These are phyloP conservation scores for Venturia carpophila DNA, from an alignment of 2,329 filamentous ascomycete genomes.

Conservation along the genomic window DNA sequence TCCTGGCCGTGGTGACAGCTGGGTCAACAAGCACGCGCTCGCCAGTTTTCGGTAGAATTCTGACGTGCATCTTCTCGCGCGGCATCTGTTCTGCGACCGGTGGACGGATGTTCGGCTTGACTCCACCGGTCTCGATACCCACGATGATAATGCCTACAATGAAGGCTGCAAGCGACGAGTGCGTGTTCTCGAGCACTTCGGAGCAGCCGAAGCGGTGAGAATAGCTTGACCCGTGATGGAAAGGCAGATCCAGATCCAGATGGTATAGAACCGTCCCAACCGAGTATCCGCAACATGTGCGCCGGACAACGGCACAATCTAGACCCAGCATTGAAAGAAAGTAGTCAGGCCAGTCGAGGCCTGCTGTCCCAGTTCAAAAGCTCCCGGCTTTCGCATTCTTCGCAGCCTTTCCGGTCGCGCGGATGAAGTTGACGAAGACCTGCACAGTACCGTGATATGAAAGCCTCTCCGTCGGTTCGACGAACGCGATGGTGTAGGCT, in stretches of 20 bases:
- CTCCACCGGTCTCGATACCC: slow-evolving; percentile 55
- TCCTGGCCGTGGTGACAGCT: slow-evolving; percentile 56
- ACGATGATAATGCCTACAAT: slow-evolving; percentile 53
- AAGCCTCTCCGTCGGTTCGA: slow-evolving; percentile 54
- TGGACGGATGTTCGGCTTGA: slow-evolving; percentile 58
- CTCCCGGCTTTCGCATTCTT: slow-evolving; percentile 38
- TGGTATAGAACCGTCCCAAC: slow-evolving; percentile 54
- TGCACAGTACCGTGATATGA: slow-evolving; percentile 49
- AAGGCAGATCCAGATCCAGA: slow-evolving; percentile 47
- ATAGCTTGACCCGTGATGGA: slow-evolving; percentile 52
- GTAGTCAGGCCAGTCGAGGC: slow-evolving; percentile 45
- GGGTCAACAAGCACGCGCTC: slow-evolving; percentile 60
- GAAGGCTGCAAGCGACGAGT: slow-evolving; percentile 48
- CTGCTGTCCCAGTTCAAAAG: slow-evolving; percentile 48
- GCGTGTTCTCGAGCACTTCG: slow-evolving; percentile 41
- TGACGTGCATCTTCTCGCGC: slow-evolving; percentile 43
- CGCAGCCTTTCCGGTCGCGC: slow-evolving; percentile 26
- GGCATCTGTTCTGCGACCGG: slow-evolving; percentile 57
- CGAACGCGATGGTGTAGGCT: slow-evolving; percentile 49
- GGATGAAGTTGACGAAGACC: slow-evolving; percentile 35
- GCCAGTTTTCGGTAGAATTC: slow-evolving; percentile 39
- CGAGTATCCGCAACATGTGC: slow-evolving; percentile 54
- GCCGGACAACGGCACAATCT: slow-evolving; percentile 46
- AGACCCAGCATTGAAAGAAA: slow-evolving; percentile 34
- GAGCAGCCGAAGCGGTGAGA: slow-evolving; percentile 48